Evolutionary conservation across 208 protist species (phyloP).

Genomic region (Wallacemonas sp.): DNA sequence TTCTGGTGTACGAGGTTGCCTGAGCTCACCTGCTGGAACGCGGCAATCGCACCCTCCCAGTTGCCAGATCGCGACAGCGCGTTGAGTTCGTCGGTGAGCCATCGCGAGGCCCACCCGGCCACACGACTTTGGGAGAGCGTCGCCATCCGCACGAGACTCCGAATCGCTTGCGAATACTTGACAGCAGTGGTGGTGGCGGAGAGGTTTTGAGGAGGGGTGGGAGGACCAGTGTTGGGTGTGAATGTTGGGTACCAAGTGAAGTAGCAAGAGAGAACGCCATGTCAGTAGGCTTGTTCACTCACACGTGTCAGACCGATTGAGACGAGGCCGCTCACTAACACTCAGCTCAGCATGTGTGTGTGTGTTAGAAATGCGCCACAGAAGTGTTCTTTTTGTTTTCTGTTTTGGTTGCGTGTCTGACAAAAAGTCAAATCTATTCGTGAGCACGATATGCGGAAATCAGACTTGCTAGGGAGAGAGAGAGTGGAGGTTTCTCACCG

Average conservation of each 20-base stretch:
- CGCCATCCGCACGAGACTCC: conserved; percentile 42
- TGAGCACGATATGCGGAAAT: too few relatives aligned
- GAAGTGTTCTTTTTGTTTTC: neutral
- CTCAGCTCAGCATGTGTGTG: too few relatives aligned
- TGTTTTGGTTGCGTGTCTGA: neutral
- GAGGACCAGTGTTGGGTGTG: too few relatives aligned
- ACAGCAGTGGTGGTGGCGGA: neutral
- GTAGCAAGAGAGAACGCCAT: too few relatives aligned
- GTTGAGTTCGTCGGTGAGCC: conserved; percentile 89
- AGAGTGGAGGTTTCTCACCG: too few relatives aligned
- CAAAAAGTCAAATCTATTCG: neutral
- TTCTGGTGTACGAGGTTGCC: conserved; percentile 77
- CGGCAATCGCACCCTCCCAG: conserved; percentile 78
- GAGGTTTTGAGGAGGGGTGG: too few relatives aligned
- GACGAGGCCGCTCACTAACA: too few relatives aligned
- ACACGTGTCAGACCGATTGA: too few relatives aligned
- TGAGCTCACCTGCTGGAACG: conserved; percentile 63
- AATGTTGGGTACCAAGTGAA: too few relatives aligned
- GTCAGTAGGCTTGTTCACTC: too few relatives aligned
- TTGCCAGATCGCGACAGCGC: conserved; percentile 64
- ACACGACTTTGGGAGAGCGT: conserved; percentile 62
- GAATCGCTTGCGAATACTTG: neutral
- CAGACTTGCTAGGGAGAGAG: too few relatives aligned
- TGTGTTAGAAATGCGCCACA: too few relatives aligned
- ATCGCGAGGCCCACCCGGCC: conserved; percentile 70